Evolutionary conservation across 345 rosid species (phyloP), one percentile per base, ranked within the genome.

Genomic region (Sonneratia alba): DNA sequence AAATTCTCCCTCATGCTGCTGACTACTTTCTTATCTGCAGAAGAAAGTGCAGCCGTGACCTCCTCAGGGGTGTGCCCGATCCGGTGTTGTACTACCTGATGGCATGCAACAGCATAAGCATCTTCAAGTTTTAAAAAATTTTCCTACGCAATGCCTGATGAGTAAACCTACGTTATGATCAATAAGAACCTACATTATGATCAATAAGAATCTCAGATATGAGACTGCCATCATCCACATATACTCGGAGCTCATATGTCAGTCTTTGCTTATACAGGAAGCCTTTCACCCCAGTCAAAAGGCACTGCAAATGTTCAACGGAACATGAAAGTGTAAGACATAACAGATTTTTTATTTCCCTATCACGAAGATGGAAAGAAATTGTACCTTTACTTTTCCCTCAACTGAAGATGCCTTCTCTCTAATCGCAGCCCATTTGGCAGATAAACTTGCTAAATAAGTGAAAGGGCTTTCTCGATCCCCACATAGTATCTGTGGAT

Each of bases 151-250:
- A 49, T 0, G 0, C 5, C 36, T 18, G 53, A 53, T 59, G n/a
- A 70, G 34, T 71, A 56, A 47, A 84, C 92, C 81, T 77, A 95
- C 99, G 69, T 82, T 77, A 63, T 90, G 92, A 85, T 87, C 90
- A 61, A 95, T 83, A 68, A 89, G 81, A 75, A 92, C n/a, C 81
- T 77, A 95, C 99, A 70, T 82, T 77, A 63, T 90, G 92, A 85
- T 87, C 90, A 61, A 95, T 83, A 68, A 89, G 81, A 75, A 92
- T 84, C 84, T 92, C 97, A 55, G 90, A 89, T 74, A 95, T 92
- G 76, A 95, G 94, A 82, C 98, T 92, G 69, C 97, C 99, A 77
- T 92, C 99, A 73, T 95, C 97, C 70, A 90, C 90, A 64, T 87
- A 87, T 66, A 90, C 91, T 32, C 59, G 71, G 57, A 95, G 92